Conservation (phyloP, 495 filamentous ascomycete genomes). For the Penicillium malachiteum region DNA sequence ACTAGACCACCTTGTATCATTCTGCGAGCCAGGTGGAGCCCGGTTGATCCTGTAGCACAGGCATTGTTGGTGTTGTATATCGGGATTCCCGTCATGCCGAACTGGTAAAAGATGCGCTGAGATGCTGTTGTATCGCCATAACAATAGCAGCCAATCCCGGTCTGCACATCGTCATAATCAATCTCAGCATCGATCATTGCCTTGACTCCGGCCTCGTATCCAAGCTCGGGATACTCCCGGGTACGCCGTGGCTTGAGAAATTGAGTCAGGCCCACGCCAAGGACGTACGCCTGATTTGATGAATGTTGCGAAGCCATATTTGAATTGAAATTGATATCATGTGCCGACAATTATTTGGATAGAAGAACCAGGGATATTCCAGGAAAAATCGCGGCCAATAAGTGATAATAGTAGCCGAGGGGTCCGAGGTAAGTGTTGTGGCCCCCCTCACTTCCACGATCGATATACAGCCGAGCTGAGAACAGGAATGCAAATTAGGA, state of each 20-base stretch:
- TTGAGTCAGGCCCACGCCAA: slow-evolving; percentile 22
- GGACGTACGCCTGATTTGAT: slow-evolving; percentile 13
- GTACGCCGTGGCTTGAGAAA: slow-evolving; percentile 26
- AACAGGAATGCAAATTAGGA: not conserved
- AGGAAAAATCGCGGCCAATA: not conserved
- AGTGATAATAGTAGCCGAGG: not conserved
- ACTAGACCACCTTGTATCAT: slow-evolving; percentile 66
- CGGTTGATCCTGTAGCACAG: slow-evolving; percentile 79
- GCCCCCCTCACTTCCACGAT: not conserved
- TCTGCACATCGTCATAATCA: slow-evolving; percentile 84
- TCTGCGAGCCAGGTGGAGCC: slow-evolving; percentile 68
- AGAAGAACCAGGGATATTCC: not conserved
- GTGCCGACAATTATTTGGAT: not conserved
- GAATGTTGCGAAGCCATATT: not conserved
- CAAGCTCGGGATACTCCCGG: slow-evolving; percentile 23
- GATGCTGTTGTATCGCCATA: slow-evolving; percentile 71
- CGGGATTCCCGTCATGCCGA: slow-evolving; percentile 84
- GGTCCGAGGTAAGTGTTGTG: not conserved
- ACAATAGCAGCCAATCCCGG: slow-evolving; percentile 82
- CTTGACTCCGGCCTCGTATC: slow-evolving; percentile 46
- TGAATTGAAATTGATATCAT: no score
- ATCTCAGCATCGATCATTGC: slow-evolving; percentile 83
- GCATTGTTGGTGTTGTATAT: slow-evolving; percentile 90
- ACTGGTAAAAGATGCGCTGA: slow-evolving; percentile 87
- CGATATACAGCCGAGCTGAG: not conserved